phyloP scores from a whole-genome alignment of 2,329 filamentous ascomycete genomes.

The Cadophora sp. region DNA sequence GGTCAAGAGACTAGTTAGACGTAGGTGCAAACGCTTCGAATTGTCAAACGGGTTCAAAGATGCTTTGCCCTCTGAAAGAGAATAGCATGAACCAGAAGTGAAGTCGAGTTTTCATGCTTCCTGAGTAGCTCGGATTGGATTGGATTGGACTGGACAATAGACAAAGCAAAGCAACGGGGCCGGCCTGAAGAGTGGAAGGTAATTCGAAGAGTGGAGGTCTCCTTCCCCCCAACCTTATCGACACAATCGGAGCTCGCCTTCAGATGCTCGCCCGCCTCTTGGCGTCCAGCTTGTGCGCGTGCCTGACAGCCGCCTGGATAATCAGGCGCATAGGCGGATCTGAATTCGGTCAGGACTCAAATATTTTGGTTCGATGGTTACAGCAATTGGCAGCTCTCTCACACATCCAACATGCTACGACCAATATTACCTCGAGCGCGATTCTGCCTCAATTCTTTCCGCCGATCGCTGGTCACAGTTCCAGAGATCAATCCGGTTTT shows the following conservation, averaged over 20 bases:
- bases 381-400: conserved; percentile 18
- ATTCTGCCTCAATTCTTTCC: conserved; percentile 32
- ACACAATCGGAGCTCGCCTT: conserved; percentile 33
- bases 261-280: neutral
- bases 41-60: conserved; percentile 32
- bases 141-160: neutral
- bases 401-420: conserved; percentile 43
- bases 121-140: conserved; percentile 7
- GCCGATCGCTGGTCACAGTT: conserved; percentile 56
- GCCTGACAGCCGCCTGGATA: neutral
- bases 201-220: conserved; percentile 22
- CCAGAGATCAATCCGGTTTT: conserved; percentile 56
- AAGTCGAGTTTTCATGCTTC: conserved; percentile 34
- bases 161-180: conserved; percentile 7
- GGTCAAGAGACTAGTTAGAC: neutral
- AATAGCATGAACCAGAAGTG: conserved; percentile 27
- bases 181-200: conserved; percentile 22
- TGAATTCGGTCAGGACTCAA: conserved; percentile 2
- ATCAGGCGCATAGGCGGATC: neutral
- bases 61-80: conserved; percentile 28
- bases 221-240: conserved; percentile 21
- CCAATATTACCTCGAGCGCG: conserved; percentile 42
- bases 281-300: conserved; percentile 7
- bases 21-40: neutral
- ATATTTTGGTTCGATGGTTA: conserved; percentile 8